A percentile compares a stretch with the other conserved stretches of the same genome.
Conservation (phyloP, 129 eudicot genomes). For the Erigeron canadensis region DNA sequence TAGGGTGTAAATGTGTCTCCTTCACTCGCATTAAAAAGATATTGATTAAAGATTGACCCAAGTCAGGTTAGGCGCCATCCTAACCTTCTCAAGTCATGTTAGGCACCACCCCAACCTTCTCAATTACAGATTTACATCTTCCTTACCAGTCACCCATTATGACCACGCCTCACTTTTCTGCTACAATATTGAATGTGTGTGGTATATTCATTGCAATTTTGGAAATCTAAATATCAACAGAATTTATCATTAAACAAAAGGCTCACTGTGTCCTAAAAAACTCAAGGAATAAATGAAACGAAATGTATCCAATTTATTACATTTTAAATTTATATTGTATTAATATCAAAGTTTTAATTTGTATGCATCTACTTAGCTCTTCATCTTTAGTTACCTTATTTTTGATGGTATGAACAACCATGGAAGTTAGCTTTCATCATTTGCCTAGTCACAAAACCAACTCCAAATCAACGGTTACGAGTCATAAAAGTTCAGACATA, state of each 20-base stretch:
- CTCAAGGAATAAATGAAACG: not conserved
- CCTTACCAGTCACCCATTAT: conserved; percentile 8
- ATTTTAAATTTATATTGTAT: too few relatives aligned
- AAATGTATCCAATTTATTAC: too few relatives aligned
- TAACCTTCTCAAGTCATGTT: not conserved
- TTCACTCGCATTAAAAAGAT: not conserved
- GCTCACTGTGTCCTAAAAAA: not conserved
- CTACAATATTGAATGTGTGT: not conserved
- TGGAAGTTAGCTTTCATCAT: too few relatives aligned
- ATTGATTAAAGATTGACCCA: not conserved
- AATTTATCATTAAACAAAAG: conserved; percentile 2
- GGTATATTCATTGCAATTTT: not conserved
- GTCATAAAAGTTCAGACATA: too few relatives aligned
- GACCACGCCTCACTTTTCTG: not conserved
- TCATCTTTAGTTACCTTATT: too few relatives aligned
- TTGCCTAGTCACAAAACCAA: too few relatives aligned
- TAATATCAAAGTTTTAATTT: too few relatives aligned
- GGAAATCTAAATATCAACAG: not conserved
- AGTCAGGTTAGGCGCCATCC: not conserved
- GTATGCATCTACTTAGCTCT: too few relatives aligned
- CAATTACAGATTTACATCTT: conserved; percentile 16
- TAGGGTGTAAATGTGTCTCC: not conserved
- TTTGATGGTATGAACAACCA: too few relatives aligned
- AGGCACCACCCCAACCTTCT: conserved; percentile 3
- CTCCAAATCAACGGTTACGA: too few relatives aligned